phyloP scores from a whole-genome alignment of 257 asterid species.

The Plantago ovata region DNA sequence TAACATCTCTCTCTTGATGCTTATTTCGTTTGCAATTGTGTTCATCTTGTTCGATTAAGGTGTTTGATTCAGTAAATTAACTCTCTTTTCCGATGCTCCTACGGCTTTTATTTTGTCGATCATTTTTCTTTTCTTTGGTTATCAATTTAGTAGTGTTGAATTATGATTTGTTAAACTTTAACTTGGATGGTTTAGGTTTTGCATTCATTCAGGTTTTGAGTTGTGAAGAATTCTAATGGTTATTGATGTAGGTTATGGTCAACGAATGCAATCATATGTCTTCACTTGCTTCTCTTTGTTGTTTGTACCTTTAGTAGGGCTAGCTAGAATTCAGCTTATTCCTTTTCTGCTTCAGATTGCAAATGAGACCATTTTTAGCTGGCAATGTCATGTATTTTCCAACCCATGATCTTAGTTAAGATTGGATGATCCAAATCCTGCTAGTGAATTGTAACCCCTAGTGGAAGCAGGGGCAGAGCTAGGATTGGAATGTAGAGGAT shows the following conservation, averaged over 20 bases:
- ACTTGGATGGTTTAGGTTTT: not conserved
- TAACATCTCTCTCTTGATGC: conserved; percentile 16
- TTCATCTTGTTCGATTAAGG: not conserved
- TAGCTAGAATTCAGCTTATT: no score
- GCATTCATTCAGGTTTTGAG: not conserved
- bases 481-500: not conserved
- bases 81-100: conserved; percentile 8
- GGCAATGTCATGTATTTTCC: no score
- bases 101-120: conserved; percentile 7
- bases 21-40: not conserved
- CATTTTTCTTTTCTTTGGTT: not conserved
- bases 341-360: no score
- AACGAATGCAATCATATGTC: conserved; percentile 5
- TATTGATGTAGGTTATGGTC: not conserved
- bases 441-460: no score
- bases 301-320: not conserved
- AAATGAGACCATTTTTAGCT: no score
- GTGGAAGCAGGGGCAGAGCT: not conserved
- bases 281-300: not conserved
- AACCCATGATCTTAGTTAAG: no score
- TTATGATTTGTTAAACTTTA: not conserved
- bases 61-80: not conserved
- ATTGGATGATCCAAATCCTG: no score
- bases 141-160: conserved; percentile 7
- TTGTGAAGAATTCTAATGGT: conserved; percentile 1